These are phyloP conservation scores for Noccaea bulbosa DNA, from an alignment of 345 rosid genomes.

Conservation along the genomic window DNA sequence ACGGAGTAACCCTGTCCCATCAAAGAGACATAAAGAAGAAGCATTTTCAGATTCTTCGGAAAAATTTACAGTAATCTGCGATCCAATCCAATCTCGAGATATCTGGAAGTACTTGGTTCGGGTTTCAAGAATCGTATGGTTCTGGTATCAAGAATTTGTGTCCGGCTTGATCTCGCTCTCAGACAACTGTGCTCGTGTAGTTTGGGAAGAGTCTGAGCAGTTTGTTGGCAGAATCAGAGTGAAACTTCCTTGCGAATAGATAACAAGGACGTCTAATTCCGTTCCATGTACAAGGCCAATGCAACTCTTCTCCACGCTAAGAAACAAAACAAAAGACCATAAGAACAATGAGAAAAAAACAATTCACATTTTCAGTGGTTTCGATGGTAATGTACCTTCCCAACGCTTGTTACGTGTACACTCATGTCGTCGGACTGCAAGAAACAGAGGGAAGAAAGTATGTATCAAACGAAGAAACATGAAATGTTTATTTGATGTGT, in stretches of 20 bases:
- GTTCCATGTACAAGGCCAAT: conserved; percentile 83
- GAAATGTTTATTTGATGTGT: conserved; percentile 13
- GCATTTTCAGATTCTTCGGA: conserved; percentile 23
- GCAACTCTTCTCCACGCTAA: conserved; percentile 62
- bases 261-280: conserved; percentile 92
- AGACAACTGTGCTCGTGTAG: conserved; percentile 56
- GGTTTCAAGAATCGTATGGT: conserved; percentile 34
- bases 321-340: neutral
- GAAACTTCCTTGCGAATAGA: conserved; percentile 93
- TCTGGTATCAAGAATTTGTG: conserved; percentile 33
- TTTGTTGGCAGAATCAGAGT: conserved; percentile 68
- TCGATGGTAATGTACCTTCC: conserved; percentile 46
- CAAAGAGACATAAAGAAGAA: conserved; percentile 15
- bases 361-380: conserved; percentile 3
- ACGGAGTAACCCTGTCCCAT: conserved; percentile 29
- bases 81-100: conserved; percentile 20
- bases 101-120: conserved; percentile 18
- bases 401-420: conserved; percentile 81
- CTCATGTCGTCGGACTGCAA: conserved; percentile 76
- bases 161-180: conserved; percentile 39
- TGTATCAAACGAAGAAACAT: neutral
- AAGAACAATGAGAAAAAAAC: neutral
- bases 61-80: conserved; percentile 30
- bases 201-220: conserved; percentile 78
- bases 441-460: conserved; percentile 25